Evolutionary conservation across 176 grass and related monocot species (phyloP).

Genomic region (Hyparrhenia diplandra): DNA sequence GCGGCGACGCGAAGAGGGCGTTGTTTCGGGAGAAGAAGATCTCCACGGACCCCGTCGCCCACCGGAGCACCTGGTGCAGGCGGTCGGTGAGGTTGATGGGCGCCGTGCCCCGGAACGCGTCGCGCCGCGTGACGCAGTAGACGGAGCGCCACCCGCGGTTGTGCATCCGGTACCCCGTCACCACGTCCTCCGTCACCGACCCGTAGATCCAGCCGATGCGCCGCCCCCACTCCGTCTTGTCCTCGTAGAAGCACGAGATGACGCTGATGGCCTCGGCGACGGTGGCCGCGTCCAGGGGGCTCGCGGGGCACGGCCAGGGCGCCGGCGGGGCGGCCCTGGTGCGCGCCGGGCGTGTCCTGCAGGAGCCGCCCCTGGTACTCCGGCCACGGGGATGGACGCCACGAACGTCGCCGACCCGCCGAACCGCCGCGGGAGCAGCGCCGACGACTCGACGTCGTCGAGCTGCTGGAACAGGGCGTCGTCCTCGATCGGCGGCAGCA

Average conservation of each 20-base stretch:
- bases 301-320: slow-evolving; percentile 73
- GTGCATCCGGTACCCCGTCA: slow-evolving; percentile 98
- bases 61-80: slow-evolving; percentile 87
- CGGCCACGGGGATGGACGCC: slow-evolving; percentile 74
- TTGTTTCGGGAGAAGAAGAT: slow-evolving; percentile 99
- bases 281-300: slow-evolving; percentile 73
- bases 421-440: slow-evolving; percentile 70
- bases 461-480: slow-evolving; percentile 34
- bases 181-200: slow-evolving; percentile 91
- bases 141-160: slow-evolving; percentile 93
- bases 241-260: slow-evolving; percentile 95
- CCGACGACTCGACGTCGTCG: slow-evolving; percentile 57
- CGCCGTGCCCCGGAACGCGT: slow-evolving; percentile 85
- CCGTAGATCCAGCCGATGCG: slow-evolving; percentile 95
- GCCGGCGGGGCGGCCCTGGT: slow-evolving; percentile 76
- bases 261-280: slow-evolving; percentile 82
- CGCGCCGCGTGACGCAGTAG: slow-evolving; percentile 79
- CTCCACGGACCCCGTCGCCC: slow-evolving; percentile 96
- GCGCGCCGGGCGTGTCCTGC: slow-evolving; percentile 66
- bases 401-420: slow-evolving; percentile 60
- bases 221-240: slow-evolving; percentile 87
- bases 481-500: slow-evolving; percentile 62
- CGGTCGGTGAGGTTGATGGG: slow-evolving; percentile 94
- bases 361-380: slow-evolving; percentile 90
- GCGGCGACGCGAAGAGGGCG: slow-evolving; percentile 64